These are phyloP conservation scores for Colletotrichum melonis DNA, from an alignment of 2,329 filamentous ascomycete species.

Conservation along the genomic window DNA sequence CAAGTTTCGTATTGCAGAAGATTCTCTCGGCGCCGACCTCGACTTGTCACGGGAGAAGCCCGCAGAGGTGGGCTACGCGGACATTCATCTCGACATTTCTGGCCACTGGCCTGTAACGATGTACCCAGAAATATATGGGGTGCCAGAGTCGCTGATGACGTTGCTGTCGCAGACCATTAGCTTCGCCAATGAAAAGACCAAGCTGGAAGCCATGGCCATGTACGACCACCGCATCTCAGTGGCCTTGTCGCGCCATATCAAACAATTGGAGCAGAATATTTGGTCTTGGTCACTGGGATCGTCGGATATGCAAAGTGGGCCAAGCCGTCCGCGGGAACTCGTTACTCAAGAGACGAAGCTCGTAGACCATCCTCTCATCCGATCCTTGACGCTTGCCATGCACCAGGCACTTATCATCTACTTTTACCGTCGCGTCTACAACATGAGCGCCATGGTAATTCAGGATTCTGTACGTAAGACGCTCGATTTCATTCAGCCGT, in stretches of 20 bases:
- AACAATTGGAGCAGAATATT: slow-evolving; percentile 45
- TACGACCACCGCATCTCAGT: slow-evolving; percentile 40
- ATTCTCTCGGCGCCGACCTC: slow-evolving; percentile 36
- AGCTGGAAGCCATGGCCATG: slow-evolving; percentile 39
- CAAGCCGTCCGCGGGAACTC: slow-evolving; percentile 9
- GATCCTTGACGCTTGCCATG: slow-evolving; percentile 50
- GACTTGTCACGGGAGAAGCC: slow-evolving; percentile 45
- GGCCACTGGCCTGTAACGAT: slow-evolving; percentile 53
- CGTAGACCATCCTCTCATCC: slow-evolving; percentile 37
- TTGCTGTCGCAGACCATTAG: slow-evolving; percentile 55
- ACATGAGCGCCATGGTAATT: slow-evolving; percentile 52
- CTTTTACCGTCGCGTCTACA: slow-evolving; percentile 56
- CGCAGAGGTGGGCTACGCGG: slow-evolving; percentile 54
- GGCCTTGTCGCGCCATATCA: slow-evolving; percentile 43
- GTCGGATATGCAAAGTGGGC: slow-evolving; percentile 23
- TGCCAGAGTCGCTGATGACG: slow-evolving; percentile 54
- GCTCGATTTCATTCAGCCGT: slow-evolving; percentile 48
- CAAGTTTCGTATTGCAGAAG: slow-evolving; percentile 44
- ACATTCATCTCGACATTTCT: slow-evolving; percentile 54
- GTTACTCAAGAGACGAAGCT: neutral
- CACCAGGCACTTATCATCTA: slow-evolving; percentile 56
- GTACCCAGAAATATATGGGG: slow-evolving; percentile 57
- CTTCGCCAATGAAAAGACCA: slow-evolving; percentile 54
- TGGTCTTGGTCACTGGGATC: slow-evolving; percentile 43
- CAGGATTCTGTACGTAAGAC: slow-evolving; percentile 51